These are phyloP conservation scores for Danielia reshetovae DNA, from an alignment of 805 yeast genomes.

Conservation along the genomic window DNA sequence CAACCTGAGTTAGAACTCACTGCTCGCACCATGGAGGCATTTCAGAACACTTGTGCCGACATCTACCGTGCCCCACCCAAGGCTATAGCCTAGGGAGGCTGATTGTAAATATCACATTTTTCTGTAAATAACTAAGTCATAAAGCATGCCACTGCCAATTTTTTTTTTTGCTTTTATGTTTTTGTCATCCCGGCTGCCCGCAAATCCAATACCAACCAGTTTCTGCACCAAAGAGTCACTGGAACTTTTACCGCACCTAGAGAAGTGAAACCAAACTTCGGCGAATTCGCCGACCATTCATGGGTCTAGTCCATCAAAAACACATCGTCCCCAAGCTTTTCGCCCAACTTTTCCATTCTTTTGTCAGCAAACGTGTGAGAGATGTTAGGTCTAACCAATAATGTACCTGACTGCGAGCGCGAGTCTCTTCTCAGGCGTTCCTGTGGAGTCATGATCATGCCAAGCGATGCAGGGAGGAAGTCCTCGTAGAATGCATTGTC, in stretches of 20 bases:
- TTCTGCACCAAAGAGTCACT: no score
- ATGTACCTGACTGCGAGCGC: slow-evolving; percentile 46
- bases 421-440: slow-evolving; percentile 69
- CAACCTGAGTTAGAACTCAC: slow-evolving; percentile 31
- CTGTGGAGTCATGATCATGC: slow-evolving; percentile 71
- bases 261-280: no score
- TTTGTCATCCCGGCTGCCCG: not conserved
- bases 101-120: no score
- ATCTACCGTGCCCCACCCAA: slow-evolving; percentile 38
- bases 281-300: no score
- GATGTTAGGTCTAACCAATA: slow-evolving; percentile 32
- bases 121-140: no score
- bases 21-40: slow-evolving; percentile 15
- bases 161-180: not conserved
- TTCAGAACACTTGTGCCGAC: slow-evolving; percentile 34
- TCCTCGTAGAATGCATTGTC: slow-evolving; percentile 56
- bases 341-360: slow-evolving; percentile 7
- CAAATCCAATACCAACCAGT: not conserved
- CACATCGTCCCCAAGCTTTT: slow-evolving; percentile 20
- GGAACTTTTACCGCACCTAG: no score
- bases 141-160: no score
- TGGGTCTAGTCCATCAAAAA: slow-evolving; percentile 40
- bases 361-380: no score
- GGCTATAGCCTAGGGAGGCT: no score
- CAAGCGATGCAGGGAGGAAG: slow-evolving; percentile 74